phyloP scores from a whole-genome alignment of 2,329 filamentous ascomycete genomes.

The Monosporascus sp. region DNA sequence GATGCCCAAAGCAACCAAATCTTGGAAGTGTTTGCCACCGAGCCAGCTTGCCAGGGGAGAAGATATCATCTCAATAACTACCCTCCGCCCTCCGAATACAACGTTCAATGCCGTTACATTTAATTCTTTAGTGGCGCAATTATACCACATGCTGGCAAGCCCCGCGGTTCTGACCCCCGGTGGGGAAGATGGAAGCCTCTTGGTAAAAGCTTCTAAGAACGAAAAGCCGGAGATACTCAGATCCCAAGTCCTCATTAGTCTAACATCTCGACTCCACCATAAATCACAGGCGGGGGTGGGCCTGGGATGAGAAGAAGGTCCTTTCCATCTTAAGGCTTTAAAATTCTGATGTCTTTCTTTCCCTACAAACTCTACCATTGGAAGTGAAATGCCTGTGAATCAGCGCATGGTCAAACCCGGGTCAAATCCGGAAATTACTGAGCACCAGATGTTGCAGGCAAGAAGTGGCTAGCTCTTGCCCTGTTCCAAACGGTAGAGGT shows the following conservation, averaged over 20 bases:
- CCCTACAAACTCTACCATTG: too few species aligned
- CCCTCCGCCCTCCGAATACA: too few species aligned
- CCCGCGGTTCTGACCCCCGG: too few species aligned
- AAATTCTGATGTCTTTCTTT: background rate
- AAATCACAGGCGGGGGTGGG: background rate
- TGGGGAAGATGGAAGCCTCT: too few species aligned
- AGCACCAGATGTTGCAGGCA: background rate
- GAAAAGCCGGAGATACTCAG: background rate
- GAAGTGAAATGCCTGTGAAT: background rate
- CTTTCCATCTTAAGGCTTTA: background rate
- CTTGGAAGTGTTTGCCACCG: background rate
- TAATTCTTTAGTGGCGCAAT: too few species aligned
- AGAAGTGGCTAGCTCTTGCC: background rate
- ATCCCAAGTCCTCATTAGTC: background rate
- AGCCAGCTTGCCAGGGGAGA: background rate
- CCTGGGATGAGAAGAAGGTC: background rate
- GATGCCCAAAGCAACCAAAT: background rate
- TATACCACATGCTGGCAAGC: too few species aligned
- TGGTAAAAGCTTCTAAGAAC: background rate
- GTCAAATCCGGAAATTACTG: background rate
- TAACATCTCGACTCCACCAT: background rate
- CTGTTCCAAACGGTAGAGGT: background rate
- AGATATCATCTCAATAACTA: too few species aligned
- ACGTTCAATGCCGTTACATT: too few species aligned
- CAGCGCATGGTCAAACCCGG: background rate